Percentiles rank a stretch among this genome's conserved stretches.
Conservation (phyloP, 495 filamentous ascomycete genomes). For the Oleoguttula mirabilis region DNA sequence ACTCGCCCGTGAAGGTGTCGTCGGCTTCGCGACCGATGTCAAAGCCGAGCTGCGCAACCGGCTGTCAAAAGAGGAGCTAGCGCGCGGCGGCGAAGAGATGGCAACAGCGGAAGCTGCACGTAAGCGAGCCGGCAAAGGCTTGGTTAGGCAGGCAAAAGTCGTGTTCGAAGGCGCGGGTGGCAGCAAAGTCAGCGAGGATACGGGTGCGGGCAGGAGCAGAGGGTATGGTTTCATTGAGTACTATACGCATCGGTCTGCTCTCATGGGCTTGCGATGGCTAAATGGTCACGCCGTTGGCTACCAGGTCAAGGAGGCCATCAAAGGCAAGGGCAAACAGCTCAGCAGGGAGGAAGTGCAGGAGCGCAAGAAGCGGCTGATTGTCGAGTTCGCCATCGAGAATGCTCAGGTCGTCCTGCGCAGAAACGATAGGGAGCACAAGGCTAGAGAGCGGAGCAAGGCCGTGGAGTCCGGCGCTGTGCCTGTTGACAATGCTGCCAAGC, state of each 20-base stretch:
- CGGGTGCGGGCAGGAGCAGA: constrained; percentile 64
- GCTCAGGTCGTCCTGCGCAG: constrained; percentile 78
- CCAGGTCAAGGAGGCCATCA: constrained; percentile 22
- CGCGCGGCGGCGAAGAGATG: constrained; percentile 68
- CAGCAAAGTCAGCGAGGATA: constrained; percentile 60
- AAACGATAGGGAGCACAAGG: constrained; percentile 56
- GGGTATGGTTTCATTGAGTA: constrained; percentile 99
- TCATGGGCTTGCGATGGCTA: constrained; percentile 90
- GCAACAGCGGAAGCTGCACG: constrained; percentile 61
- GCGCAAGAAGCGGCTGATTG: constrained; percentile 69
- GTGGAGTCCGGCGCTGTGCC: constrained; percentile 13
- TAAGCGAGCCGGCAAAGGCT: constrained; percentile 73
- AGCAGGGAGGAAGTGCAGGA: constrained; percentile 39
- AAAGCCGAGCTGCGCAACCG: constrained; percentile 57
- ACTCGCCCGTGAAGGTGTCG: constrained; percentile 76
- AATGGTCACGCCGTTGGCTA: constrained; percentile 66
- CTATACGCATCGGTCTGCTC: constrained; percentile 78
- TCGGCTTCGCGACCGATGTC: constrained; percentile 86
- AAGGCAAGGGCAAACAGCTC: constrained; percentile 21
- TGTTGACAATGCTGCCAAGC: constrained; percentile 7
- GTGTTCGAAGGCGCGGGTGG: constrained; percentile 80
- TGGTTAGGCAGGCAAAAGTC: constrained; percentile 91
- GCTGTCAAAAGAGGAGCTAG: constrained; percentile 75
- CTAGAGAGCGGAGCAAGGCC: constrained; percentile 33
- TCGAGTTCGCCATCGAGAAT: constrained; percentile 98